These are phyloP conservation scores for Pichia sp. DNA, from an alignment of 1,139 yeast species.

Conservation along the genomic window DNA sequence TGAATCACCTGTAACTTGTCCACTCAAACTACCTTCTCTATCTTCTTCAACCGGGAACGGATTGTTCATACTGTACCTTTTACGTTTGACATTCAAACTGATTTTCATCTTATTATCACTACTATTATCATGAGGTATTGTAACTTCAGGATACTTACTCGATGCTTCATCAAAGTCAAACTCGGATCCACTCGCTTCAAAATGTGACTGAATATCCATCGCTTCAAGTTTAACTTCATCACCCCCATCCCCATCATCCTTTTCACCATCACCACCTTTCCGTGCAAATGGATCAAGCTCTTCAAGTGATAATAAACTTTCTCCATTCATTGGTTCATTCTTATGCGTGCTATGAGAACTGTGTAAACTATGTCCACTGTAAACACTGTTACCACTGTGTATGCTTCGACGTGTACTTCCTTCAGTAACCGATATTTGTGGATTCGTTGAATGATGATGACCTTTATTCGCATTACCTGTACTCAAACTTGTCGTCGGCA, in stretches of 20 bases:
- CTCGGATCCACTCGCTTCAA: neutral
- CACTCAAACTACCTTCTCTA: neutral
- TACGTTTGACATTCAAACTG: no score
- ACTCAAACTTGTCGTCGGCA: no score
- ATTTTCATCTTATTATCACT: no score
- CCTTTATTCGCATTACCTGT: no score
- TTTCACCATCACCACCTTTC: neutral
- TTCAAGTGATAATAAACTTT: constrained; percentile 7
- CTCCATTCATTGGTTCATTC: no score
- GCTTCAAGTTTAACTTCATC: neutral
- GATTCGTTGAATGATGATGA: no score
- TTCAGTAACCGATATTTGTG: no score
- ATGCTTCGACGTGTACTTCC: no score
- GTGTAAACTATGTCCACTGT: no score
- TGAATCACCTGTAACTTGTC: constrained; percentile 16
- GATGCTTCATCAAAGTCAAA: neutral
- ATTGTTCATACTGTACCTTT: constrained; percentile 22
- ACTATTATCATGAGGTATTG: no score
- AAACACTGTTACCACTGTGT: neutral
- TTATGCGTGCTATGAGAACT: no score
- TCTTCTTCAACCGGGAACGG: constrained; percentile 20
- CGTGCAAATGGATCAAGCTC: constrained; percentile 4
- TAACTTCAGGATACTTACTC: constrained; percentile 20
- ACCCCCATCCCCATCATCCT: neutral
- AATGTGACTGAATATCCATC: neutral